Evolutionary conservation across 2,329 filamentous ascomycete genomes (phyloP), one percentile per base, ranked within the genome.

Genomic region (Mariannaea elegans): DNA sequence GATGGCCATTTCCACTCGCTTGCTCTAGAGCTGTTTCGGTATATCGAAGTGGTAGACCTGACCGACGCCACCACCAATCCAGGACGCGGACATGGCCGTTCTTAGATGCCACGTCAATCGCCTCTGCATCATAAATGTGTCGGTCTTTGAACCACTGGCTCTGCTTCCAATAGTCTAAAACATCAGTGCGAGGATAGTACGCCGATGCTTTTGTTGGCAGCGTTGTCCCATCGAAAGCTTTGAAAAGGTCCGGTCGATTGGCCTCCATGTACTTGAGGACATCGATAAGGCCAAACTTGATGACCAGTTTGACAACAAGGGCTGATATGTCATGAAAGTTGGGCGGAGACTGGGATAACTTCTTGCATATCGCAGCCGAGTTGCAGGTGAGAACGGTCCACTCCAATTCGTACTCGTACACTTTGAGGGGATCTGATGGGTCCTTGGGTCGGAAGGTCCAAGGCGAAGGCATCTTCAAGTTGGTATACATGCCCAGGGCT

Each of bases 151-250:
- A 94, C 12, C 89, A 92, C 0, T 89, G 87, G 13, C 91, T 94
- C 29, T 90, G 90, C 49, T 89, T 88, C 94, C 94, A 98, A 86
- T 94, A 97, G 64, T 95, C 91, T 8, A 98, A 81, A 29, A 98
- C 91, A 60, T 93, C 91, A 1, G 87, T 88, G 50, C 92, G 90
- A 45, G 92, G 92, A 73, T 95, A 97, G 63, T 94, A 91, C 2
- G 90, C 89, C 2, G 93, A 97, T 0, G 93, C 93, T 73, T 95
- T 95, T 66, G 92, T 94, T 0, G 94, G 93, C 3, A 97, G 84
- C 42, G 93, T 90, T 41, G 91, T 91, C 44, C 92, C 91, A 72
- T 94, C 94, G 27, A 94, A 95, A 3, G 90, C 88, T 84, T 90
- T 93, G 78, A 96, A 95, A 3, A 97, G 86, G 60, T 96, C 82